phyloP scores from a whole-genome alignment of 1,284 basidiomycete species.

The Tilletia caries region DNA sequence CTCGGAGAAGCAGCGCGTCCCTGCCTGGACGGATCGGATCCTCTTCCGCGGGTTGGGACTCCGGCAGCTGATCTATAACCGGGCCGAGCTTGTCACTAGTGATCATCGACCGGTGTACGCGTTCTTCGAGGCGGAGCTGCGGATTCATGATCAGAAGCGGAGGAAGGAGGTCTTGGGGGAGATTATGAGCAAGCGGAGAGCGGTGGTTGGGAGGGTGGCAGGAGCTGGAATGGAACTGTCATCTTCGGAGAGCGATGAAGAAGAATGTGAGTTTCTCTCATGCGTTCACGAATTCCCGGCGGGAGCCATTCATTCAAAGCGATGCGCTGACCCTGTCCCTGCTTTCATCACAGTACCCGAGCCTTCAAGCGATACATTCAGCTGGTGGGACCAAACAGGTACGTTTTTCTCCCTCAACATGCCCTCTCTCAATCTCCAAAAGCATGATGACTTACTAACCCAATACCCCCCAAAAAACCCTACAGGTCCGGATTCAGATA shows the following conservation, averaged over 20 bases:
- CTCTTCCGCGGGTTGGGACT: conserved; percentile 68
- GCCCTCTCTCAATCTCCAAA: no score
- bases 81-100: conserved; percentile 79
- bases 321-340: not conserved
- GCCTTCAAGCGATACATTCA: not conserved
- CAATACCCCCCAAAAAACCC: no score
- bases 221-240: conserved; percentile 9
- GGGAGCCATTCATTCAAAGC: not conserved
- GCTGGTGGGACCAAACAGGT: conserved; percentile 10
- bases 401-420: not conserved
- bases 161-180: not conserved
- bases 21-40: conserved; percentile 78
- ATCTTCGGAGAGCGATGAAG: conserved; percentile 6
- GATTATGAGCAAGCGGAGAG: conserved; percentile 20
- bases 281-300: not conserved
- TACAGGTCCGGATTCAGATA: conserved; percentile 5
- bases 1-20: conserved; percentile 91
- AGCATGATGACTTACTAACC: no score
- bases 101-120: conserved; percentile 95
- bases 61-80: conserved; percentile 54
- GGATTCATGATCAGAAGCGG: conserved; percentile 66
- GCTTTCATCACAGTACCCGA: not conserved
- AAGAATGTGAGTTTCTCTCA: conserved; percentile 10
- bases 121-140: conserved; percentile 71
- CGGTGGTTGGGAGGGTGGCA: not conserved